Percentiles rank a stretch among this genome's conserved stretches.
These are phyloP conservation scores for Phoma sp. DNA, from an alignment of 2,329 filamentous ascomycete genomes.

Conservation along the genomic window DNA sequence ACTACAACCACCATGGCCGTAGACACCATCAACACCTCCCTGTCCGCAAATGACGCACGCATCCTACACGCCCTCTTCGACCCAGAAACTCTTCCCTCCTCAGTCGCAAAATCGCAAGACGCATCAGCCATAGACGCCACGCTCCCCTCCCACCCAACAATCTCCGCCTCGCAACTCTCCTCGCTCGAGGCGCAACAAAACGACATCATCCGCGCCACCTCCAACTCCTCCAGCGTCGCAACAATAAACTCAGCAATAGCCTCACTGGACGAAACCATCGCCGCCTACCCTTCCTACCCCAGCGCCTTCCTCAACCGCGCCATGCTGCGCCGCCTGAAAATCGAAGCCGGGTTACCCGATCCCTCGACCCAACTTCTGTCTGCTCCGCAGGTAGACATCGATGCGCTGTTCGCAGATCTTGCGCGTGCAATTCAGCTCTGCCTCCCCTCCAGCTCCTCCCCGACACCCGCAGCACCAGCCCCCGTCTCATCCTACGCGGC, in stretches of 20 bases:
- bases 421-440: conserved; percentile 61
- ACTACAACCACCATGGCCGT: conserved; percentile 26
- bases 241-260: conserved; percentile 27
- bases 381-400: conserved; percentile 15
- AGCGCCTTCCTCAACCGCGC: conserved; percentile 77
- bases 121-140: conserved; percentile 52
- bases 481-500: conserved; percentile 59
- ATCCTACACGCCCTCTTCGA: conserved; percentile 50
- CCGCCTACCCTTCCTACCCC: conserved; percentile 68
- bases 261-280: conserved; percentile 63
- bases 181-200: conserved; percentile 51
- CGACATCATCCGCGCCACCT: conserved; percentile 50
- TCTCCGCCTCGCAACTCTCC: conserved; percentile 46
- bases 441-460: conserved; percentile 32
- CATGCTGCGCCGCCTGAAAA: conserved; percentile 65
- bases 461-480: conserved; percentile 49
- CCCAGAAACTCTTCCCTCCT: conserved; percentile 49
- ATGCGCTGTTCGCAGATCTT: conserved; percentile 44
- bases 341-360: conserved; percentile 2
- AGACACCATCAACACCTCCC: conserved; percentile 54
- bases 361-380: conserved; percentile 21
- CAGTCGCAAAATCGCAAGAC: conserved; percentile 57
- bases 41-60: conserved; percentile 46
- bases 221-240: conserved; percentile 19
- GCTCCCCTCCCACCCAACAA: conserved; percentile 50